Evolutionary conservation across 140 eudicot genomes (phyloP).

Genomic region (Flaveria floridana): DNA sequence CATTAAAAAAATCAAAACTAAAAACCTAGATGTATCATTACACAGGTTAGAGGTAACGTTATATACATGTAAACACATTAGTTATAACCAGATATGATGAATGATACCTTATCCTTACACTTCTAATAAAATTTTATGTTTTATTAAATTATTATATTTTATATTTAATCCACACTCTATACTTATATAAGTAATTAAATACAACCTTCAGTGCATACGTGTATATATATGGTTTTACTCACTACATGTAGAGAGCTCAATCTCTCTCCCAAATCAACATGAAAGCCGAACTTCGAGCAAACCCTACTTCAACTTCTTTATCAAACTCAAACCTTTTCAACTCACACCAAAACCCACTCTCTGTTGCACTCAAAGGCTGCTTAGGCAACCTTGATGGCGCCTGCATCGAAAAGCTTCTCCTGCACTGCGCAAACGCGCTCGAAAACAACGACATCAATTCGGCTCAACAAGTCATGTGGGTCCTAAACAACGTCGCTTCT

Average conservation of each 20-base stretch:
- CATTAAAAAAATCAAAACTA: neutral
- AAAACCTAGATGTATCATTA: neutral
- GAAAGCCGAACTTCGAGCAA: constrained; percentile 62
- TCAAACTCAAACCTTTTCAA: constrained; percentile 40
- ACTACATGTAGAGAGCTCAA: constrained; percentile 18
- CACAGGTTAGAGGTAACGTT: neutral
- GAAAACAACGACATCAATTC: constrained; percentile 66
- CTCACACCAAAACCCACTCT: constrained; percentile 44
- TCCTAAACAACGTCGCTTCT: constrained; percentile 78
- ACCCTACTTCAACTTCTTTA: constrained; percentile 41
- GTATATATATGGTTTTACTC: constrained; percentile 34
- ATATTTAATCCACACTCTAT: neutral
- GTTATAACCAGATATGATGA: neutral
- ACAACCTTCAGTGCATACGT: constrained; percentile 1
- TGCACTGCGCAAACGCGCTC: constrained; percentile 74
- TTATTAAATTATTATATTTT: too few relatives aligned
- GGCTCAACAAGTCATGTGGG: constrained; percentile 96
- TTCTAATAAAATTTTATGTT: too few relatives aligned
- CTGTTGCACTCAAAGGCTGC: constrained; percentile 56
- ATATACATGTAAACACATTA: neutral
- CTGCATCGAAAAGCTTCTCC: constrained; percentile 75
- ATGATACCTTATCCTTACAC: neutral
- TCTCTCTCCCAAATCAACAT: constrained; percentile 37
- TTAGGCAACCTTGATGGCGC: constrained; percentile 72
- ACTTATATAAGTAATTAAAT: neutral